Evolutionary conservation across 83 land plant species (phyloP).

Genomic region (Picea engelmannii): DNA sequence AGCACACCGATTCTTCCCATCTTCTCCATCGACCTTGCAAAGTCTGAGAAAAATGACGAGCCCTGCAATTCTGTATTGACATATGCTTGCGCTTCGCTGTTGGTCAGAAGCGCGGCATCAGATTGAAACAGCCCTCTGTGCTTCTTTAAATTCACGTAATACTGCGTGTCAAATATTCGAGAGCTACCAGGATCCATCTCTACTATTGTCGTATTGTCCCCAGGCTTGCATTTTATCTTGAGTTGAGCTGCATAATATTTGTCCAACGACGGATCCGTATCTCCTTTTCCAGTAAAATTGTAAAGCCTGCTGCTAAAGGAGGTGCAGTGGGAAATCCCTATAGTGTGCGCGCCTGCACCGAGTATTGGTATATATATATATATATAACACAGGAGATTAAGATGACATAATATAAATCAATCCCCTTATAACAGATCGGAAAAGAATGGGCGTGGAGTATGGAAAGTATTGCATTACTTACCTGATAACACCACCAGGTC

Average conservation of each 20-base stretch:
- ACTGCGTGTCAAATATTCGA: conserved; percentile 41
- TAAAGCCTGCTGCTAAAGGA: conserved; percentile 20
- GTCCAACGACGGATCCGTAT: conserved; percentile 40
- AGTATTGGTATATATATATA: no score
- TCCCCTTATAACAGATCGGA: no score
- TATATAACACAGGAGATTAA: no score
- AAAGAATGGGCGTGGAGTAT: no score
- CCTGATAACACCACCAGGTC: conserved; percentile 63
- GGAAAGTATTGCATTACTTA: conserved; percentile 10
- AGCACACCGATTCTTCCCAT: conserved; percentile 48
- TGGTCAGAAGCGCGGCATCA: conserved; percentile 37
- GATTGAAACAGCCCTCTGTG: conserved; percentile 48
- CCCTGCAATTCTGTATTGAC: background rate
- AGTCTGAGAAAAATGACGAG: conserved; percentile 35
- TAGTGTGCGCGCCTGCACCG: conserved; percentile 33
- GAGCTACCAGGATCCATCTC: conserved; percentile 62
- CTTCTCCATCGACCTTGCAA: conserved; percentile 51
- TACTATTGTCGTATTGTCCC: conserved; percentile 25
- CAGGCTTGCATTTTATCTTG: conserved; percentile 33
- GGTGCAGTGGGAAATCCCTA: conserved; percentile 26
- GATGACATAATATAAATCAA: no score
- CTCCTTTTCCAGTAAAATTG: conserved; percentile 24
- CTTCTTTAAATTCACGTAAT: conserved; percentile 39
- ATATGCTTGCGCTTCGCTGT: conserved; percentile 12
- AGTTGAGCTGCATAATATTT: conserved; percentile 28